Conservation (phyloP, 2,329 filamentous ascomycete genomes). For the Chaetomiaceae sp. region DNA sequence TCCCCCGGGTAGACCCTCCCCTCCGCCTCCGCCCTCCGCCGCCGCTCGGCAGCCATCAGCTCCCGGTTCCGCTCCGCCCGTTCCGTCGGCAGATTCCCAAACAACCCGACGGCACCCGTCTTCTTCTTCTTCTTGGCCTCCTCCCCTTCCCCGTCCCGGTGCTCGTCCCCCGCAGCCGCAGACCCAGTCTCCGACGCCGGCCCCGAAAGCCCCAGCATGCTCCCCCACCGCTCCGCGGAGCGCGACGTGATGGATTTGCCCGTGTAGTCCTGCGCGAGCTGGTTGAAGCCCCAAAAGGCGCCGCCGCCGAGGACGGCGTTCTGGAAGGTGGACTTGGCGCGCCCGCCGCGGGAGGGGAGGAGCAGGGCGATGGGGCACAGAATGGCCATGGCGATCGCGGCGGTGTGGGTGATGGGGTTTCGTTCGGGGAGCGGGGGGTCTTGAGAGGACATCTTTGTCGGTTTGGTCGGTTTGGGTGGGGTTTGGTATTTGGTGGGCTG, state of each 20-base stretch:
- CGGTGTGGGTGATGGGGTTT: conserved; percentile 41
- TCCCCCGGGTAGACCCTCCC: conserved; percentile 27
- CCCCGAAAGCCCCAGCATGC: conserved; percentile 34
- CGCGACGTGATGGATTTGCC: conserved; percentile 50
- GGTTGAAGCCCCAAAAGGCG: conserved; percentile 51
- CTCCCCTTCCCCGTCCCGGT: background rate
- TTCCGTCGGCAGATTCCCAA: conserved; percentile 53
- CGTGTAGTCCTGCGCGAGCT: conserved; percentile 54
- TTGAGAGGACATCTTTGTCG: conserved; percentile 43
- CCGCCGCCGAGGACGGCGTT: conserved; percentile 46
- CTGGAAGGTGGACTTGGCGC: conserved; percentile 33
- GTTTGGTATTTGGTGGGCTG: too few relatives aligned
- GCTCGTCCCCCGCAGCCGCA: background rate
- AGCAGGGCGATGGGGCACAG: conserved; percentile 41
- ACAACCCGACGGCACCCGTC: background rate
- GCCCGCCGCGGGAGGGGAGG: conserved; percentile 19
- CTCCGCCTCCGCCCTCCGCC: conserved; percentile 34
- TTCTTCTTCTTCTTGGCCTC: background rate
- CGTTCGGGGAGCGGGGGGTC: conserved; percentile 37
- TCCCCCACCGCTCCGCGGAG: conserved; percentile 40
- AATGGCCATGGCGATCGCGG: conserved; percentile 45
- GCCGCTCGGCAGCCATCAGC: conserved; percentile 44
- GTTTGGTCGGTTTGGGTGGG: background rate
- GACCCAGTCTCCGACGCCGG: background rate
- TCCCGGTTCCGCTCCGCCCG: conserved; percentile 45